These are phyloP conservation scores for Annulohypoxylon maeteangense DNA, from an alignment of 495 filamentous ascomycete genomes.

Conservation along the genomic window DNA sequence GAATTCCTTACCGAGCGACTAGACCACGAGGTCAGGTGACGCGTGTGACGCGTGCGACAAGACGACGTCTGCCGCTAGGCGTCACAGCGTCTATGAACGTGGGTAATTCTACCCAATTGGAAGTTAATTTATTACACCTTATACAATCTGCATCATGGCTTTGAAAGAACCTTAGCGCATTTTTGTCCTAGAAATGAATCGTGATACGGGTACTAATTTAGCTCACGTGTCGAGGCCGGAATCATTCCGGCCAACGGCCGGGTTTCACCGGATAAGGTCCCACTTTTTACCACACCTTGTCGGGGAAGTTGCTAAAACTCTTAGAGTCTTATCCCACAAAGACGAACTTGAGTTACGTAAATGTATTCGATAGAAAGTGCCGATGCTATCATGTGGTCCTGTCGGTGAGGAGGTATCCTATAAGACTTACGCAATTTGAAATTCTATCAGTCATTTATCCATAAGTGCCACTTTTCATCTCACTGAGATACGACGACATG, in stretches of 20 bases:
- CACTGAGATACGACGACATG: neutral
- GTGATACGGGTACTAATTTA: too few species aligned
- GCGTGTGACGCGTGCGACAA: neutral
- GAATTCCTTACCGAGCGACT: neutral
- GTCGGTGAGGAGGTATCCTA: neutral
- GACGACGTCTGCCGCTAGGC: neutral
- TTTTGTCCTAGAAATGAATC: neutral
- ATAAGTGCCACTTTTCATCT: neutral
- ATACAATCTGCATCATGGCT: neutral
- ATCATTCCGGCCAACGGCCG: slow-evolving; percentile 52
- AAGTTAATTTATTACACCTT: neutral
- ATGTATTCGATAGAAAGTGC: neutral
- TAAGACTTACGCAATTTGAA: neutral
- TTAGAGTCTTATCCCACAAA: slow-evolving; percentile 12
- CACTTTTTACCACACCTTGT: slow-evolving; percentile 28
- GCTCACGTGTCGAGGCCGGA: slow-evolving; percentile 49
- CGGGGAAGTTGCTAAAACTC: neutral
- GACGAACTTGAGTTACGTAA: slow-evolving; percentile 28
- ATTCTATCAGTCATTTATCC: neutral
- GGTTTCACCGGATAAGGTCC: slow-evolving; percentile 29
- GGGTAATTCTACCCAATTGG: neutral
- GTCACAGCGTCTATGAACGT: neutral
- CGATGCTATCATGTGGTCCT: slow-evolving; percentile 1
- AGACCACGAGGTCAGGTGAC: neutral
- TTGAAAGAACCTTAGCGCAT: neutral